A percentile compares a stretch with the other conserved stretches of the same genome.
phyloP scores from a whole-genome alignment of 225 moss, liverwort and hornwort species.

The Bryoerythrophyllum caledonicum region DNA sequence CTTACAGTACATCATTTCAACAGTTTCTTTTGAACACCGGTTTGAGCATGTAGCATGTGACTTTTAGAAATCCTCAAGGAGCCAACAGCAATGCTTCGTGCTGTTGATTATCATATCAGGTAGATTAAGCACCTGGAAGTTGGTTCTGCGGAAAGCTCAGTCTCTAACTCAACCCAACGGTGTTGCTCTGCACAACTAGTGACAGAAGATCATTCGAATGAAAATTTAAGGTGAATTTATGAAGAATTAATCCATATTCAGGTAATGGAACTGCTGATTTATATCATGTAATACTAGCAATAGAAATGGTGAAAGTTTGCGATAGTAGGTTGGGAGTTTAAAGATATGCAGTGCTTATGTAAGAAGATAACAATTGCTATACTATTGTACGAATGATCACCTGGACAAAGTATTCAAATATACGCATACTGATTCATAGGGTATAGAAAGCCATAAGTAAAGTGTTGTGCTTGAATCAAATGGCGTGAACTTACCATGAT shows the following conservation, averaged over 20 bases:
- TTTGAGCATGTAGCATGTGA: not conserved
- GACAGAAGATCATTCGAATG: conserved; percentile 6
- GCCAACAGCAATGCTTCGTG: not conserved
- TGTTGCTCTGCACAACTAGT: conserved; percentile 45
- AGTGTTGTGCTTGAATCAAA: not conserved
- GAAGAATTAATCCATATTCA: not conserved
- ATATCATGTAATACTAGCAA: not conserved
- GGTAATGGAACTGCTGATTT: not conserved
- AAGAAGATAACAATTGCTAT: not conserved
- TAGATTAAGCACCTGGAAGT: conserved; percentile 29
- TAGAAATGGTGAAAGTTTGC: not conserved
- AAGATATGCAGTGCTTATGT: conserved; percentile 8
- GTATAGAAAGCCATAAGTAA: not conserved
- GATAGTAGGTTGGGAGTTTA: not conserved
- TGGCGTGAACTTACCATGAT: conserved; percentile 39
- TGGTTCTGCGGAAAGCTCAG: conserved; percentile 36
- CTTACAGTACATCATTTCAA: too few species aligned
- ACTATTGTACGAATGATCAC: not conserved
- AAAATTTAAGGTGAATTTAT: not conserved
- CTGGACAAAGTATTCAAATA: not conserved
- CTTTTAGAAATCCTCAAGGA: not conserved
- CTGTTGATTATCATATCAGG: not conserved
- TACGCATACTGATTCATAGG: not conserved
- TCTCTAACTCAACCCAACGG: conserved; percentile 48
- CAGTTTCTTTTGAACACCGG: conserved; percentile 4